Base-by-base conservation (phyloP, 768 basidiomycete genomes). In the Rhodosporidiobolus sp. region DNA sequence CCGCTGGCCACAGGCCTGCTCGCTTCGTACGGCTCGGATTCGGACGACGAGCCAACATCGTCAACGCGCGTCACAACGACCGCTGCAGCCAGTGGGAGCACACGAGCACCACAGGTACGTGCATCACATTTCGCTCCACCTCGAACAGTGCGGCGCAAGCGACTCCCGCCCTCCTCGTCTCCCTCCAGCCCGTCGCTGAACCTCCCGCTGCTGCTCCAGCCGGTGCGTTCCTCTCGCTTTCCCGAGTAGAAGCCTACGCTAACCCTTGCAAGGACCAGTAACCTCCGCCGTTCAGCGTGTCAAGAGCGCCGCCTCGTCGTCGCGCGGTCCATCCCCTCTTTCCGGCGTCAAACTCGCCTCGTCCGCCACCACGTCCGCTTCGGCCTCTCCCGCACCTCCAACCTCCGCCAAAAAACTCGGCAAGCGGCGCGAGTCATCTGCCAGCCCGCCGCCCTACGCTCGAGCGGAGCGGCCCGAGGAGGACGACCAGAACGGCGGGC, bases 1-100 rank as follows among this genome's bases (percentile, higher is more conserved):
- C 48, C 30, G 5, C 4, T 20, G 0, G 35, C 48, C 30, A 14
- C 69, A 74, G 73, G 53, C 35, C 65, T 43, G 38, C 38, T 74
- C 26, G 73, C 50, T 0, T 63, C 65, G 10, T 74, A 69, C 59
- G 73, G 72, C 14, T 66, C 64, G 49, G 73, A 67, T 24, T 64
- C 62, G 22, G 72, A 69, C 35, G 56, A 64, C 19, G 65, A 54
- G 16, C 16, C 34, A 14, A 43, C 38, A 43, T 12, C 12, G 4
- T 7, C 22, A 6, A 26, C 28, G 32, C 26, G 43, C 11, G 6
- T 4, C 45, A 24, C 22, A n/a, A 22, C 26, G 0, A 16, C 30
- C 17, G 2, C 52, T 7, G 38, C 2, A 7, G 30, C 50, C 7
- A 22, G 14, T 0, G 45, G 43, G 3, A 43, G 22, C 26, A 14